These are phyloP conservation scores for Umbellularia californica DNA, from an alignment of 164 flowering plant species.

Conservation along the genomic window DNA sequence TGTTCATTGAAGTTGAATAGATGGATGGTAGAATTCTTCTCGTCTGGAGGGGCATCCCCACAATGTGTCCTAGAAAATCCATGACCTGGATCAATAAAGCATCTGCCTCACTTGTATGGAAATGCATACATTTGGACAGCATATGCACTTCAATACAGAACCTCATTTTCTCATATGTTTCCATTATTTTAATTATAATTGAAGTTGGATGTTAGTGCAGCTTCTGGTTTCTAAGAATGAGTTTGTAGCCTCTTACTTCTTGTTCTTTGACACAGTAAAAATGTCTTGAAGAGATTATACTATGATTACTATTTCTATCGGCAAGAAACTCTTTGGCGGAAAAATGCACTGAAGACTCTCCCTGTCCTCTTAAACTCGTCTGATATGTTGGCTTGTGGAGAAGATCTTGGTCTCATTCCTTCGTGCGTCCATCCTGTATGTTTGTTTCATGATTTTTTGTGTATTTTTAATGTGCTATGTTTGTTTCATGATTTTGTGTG, in stretches of 20 bases:
- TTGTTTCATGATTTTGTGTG: not conserved
- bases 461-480: constrained; percentile 27
- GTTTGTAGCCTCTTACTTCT: constrained; percentile 8
- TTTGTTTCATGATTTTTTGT: not conserved
- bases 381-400: constrained; percentile 96
- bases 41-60: not conserved
- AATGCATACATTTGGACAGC: not conserved
- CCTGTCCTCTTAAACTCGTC: constrained; percentile 95
- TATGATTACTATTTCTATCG: constrained; percentile 92
- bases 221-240: not conserved
- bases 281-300: constrained; percentile 77
- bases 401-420: constrained; percentile 96
- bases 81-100: not conserved
- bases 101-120: not conserved
- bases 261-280: constrained; percentile 52
- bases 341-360: constrained; percentile 89
- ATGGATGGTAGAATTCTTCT: not conserved
- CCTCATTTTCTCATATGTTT: not conserved
- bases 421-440: constrained; percentile 96
- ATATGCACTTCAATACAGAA: not conserved
- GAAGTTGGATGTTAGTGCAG: not conserved
- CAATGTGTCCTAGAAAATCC: not conserved
- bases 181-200: too few species aligned
- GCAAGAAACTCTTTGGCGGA: constrained; percentile 88
- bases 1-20: not conserved